Conservation (phyloP, 306 rosid genomes). For the Quercus cerris region DNA sequence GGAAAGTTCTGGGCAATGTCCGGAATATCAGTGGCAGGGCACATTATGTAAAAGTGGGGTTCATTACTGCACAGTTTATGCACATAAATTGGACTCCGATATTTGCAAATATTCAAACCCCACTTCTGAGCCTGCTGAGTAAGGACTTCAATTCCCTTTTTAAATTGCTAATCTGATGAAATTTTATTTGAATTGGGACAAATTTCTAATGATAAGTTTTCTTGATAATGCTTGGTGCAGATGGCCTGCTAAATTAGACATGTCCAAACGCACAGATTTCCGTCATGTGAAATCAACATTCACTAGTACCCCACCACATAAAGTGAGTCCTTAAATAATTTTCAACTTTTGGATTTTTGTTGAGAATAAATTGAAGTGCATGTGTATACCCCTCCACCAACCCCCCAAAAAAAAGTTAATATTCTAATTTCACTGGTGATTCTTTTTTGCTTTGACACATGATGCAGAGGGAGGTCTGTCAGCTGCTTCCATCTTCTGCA, state of each 20-base stretch:
- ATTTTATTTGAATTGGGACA: constrained; percentile 4
- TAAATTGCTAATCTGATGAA: constrained; percentile 18
- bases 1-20: constrained; percentile 45
- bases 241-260: constrained; percentile 94
- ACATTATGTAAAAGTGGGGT: constrained; percentile 85
- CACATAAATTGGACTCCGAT: constrained; percentile 66
- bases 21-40: constrained; percentile 80
- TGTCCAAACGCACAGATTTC: constrained; percentile 91
- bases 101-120: constrained; percentile 72
- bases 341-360: background rate
- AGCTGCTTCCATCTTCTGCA: constrained; percentile 69
- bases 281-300: constrained; percentile 83
- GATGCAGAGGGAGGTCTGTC: constrained; percentile 89
- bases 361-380: background rate
- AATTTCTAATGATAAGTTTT: constrained; percentile 14
- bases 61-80: constrained; percentile 80
- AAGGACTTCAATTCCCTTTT: constrained; percentile 23
- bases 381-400: background rate
- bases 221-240: constrained; percentile 47
- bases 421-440: constrained; percentile 7
- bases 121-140: constrained; percentile 82
- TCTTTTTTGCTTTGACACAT: constrained; percentile 21
- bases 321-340: constrained; percentile 51
- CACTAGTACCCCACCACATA: constrained; percentile 66
- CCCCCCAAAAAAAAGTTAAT: background rate